A percentile compares a stretch with the other conserved stretches of the same genome.
These are phyloP conservation scores for Fermentozyma sake DNA, from an alignment of 1,139 yeast genomes.

Conservation along the genomic window DNA sequence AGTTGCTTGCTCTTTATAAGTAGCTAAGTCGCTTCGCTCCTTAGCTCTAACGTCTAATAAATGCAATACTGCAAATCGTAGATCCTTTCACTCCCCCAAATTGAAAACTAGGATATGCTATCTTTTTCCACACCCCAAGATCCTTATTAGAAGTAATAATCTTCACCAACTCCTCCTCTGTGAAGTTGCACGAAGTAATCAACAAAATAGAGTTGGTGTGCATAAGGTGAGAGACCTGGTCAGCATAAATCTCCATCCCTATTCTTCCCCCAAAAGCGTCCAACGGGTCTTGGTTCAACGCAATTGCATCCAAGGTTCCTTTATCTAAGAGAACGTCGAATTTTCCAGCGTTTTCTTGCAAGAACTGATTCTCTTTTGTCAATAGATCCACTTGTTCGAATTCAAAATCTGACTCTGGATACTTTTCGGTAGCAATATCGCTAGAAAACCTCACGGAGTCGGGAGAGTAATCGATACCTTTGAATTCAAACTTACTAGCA, in stretches of 20 bases:
- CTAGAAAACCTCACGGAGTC: conserved; percentile 72
- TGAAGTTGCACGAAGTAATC: conserved; percentile 94
- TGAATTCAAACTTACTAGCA: conserved; percentile 34
- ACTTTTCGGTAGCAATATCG: conserved; percentile 46
- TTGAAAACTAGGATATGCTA: conserved; percentile 74
- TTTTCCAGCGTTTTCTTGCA: conserved; percentile 22
- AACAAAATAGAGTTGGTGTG: conserved; percentile 56
- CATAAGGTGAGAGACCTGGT: conserved; percentile 54
- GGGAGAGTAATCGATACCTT: conserved; percentile 83
- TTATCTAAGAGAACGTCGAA: conserved; percentile 83
- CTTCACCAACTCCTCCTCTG: conserved; percentile 64
- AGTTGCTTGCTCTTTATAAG: too few relatives aligned
- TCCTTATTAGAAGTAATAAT: conserved; percentile 43
- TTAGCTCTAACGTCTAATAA: conserved; percentile 35
- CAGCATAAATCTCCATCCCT: conserved; percentile 63
- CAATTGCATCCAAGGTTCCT: conserved; percentile 96
- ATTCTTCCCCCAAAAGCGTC: conserved; percentile 35
- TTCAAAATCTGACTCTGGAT: conserved; percentile 26
- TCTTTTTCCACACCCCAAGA: conserved; percentile 54
- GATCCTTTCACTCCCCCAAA: conserved; percentile 89
- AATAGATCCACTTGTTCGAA: conserved; percentile 49
- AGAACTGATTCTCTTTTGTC: conserved; percentile 28
- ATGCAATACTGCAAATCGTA: conserved; percentile 84
- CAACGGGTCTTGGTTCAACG: conserved; percentile 61
- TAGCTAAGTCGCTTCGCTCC: too few relatives aligned